Percentiles rank a stretch among this genome's conserved stretches.
Evolutionary conservation across 2,329 filamentous ascomycete species (phyloP).

Genomic region (Penicillium sp.): DNA sequence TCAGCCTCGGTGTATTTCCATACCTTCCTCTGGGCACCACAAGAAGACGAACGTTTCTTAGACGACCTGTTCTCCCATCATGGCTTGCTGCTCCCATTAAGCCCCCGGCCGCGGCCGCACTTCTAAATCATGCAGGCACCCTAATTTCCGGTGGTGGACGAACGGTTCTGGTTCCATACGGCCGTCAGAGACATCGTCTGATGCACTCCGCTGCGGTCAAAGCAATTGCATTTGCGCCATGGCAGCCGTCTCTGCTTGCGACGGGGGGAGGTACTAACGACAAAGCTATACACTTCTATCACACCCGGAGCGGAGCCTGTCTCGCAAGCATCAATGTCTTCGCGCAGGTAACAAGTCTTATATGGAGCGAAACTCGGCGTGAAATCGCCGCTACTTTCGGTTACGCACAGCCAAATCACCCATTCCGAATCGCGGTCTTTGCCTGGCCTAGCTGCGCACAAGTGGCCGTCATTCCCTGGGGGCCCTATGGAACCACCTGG

Average conservation of each 20-base stretch:
- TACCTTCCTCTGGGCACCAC: slow-evolving; percentile 15
- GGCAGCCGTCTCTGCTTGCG: slow-evolving; percentile 76
- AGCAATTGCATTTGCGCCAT: slow-evolving; percentile 92
- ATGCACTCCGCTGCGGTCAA: slow-evolving; percentile 81
- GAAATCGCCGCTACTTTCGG: slow-evolving; percentile 93
- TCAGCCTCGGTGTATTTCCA: slow-evolving; percentile 18
- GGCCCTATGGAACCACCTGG: slow-evolving; percentile 42
- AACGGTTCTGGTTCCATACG: slow-evolving; percentile 45
- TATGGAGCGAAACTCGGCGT: slow-evolving; percentile 76
- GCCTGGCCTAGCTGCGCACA: slow-evolving; percentile 86
- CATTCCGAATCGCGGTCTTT: slow-evolving; percentile 82
- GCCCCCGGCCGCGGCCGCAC: slow-evolving; percentile 13
- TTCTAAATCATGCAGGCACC: slow-evolving; percentile 22
- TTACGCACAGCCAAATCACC: slow-evolving; percentile 82
- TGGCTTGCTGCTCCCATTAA: slow-evolving; percentile 19
- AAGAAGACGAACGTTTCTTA: slow-evolving; percentile 18
- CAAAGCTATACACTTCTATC: slow-evolving; percentile 91
- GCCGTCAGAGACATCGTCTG: slow-evolving; percentile 62
- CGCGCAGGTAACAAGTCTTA: slow-evolving; percentile 83
- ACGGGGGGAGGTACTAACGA: slow-evolving; percentile 91
- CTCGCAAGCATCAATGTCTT: slow-evolving; percentile 86
- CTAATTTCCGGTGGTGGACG: slow-evolving; percentile 28
- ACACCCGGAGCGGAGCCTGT: slow-evolving; percentile 70
- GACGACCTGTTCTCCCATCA: slow-evolving; percentile 22
- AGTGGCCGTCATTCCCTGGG: slow-evolving; percentile 77